These are phyloP conservation scores for Pelargonium australe DNA, from an alignment of 441 rosid genomes.

Conservation along the genomic window DNA sequence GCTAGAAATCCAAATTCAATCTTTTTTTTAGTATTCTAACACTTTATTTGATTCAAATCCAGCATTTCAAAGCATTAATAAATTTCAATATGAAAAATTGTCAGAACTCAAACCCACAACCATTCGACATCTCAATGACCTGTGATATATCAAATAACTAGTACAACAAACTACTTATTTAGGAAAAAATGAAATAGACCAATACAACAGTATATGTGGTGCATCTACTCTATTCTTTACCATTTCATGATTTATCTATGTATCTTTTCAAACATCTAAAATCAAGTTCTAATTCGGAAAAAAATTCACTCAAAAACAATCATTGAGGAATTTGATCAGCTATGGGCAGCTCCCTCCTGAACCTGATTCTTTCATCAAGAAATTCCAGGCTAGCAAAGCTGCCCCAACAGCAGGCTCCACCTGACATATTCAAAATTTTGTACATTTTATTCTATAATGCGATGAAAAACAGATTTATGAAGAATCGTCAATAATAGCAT, in stretches of 20 bases:
- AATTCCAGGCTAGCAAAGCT: slow-evolving; percentile 25
- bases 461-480: background rate
- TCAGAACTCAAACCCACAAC: no score
- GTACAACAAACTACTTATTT: no score
- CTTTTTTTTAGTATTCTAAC: no score
- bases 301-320: background rate
- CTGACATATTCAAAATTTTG: slow-evolving; percentile 10
- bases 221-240: background rate
- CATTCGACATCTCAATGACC: no score
- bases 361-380: slow-evolving; percentile 16
- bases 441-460: background rate
- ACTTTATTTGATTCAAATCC: no score
- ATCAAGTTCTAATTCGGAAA: no score
- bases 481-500: background rate
- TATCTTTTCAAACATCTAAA: background rate
- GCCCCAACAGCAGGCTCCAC: slow-evolving; percentile 31
- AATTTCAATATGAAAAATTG: no score
- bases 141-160: no score
- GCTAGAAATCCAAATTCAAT: no score
- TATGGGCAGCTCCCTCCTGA: background rate
- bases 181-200: background rate
- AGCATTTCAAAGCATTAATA: no score
- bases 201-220: background rate
- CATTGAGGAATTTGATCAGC: background rate
- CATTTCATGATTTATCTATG: background rate